Evolutionary conservation across 208 protist genomes (phyloP).

Genomic region (Sergeia podlipaevii): DNA sequence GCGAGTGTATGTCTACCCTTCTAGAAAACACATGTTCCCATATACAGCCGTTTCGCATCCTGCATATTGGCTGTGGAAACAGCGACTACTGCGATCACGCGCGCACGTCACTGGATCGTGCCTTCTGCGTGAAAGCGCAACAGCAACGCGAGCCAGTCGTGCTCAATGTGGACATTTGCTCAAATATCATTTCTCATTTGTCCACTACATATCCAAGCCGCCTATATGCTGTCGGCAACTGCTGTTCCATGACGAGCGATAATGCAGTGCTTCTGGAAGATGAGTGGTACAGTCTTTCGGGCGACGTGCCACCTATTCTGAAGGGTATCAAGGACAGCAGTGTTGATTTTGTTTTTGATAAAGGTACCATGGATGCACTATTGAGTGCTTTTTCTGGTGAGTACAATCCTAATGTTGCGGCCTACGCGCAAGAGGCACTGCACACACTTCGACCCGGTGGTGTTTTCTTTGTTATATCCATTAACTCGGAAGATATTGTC

Average conservation of each 20-base stretch:
- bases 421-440: conserved; percentile 32
- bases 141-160: conserved; percentile 12
- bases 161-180: conserved; percentile 63
- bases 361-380: conserved; percentile 57
- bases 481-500: conserved; percentile 49
- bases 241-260: conserved; percentile 24
- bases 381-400: conserved; percentile 55
- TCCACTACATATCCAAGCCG: conserved; percentile 16
- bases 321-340: conserved; percentile 1
- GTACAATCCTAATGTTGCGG: conserved; percentile 48
- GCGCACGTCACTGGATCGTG: background rate
- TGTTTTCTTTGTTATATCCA: conserved; percentile 49
- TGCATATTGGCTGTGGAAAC: conserved; percentile 64
- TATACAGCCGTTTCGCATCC: conserved; percentile 8
- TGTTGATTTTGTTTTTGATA: conserved; percentile 57
- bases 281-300: background rate
- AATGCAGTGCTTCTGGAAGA: background rate
- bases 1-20: conserved; percentile 1
- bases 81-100: conserved; percentile 55
- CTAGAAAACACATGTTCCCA: background rate
- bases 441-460: conserved; percentile 30
- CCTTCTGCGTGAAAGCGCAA: background rate
- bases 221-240: conserved; percentile 43
- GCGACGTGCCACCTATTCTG: background rate
- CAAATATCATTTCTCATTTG: conserved; percentile 32